These are phyloP conservation scores for Sporothrix pallida DNA, from an alignment of 2,329 filamentous ascomycete genomes.

Conservation along the genomic window DNA sequence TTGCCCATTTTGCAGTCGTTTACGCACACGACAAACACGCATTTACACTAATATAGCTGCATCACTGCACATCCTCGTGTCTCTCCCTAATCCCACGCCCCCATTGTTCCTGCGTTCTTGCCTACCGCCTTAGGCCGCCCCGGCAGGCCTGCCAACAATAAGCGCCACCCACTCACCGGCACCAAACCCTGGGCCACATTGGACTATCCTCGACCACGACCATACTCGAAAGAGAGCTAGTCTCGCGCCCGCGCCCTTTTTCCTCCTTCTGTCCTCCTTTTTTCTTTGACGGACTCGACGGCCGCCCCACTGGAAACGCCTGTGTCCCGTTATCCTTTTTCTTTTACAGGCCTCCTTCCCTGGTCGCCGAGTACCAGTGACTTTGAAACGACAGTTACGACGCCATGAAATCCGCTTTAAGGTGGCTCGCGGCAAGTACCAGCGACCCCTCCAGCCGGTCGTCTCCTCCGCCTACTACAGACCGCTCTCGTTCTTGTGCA, in stretches of 20 bases:
- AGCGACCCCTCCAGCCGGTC: constrained; percentile 35
- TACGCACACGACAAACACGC: not conserved
- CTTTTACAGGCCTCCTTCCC: not conserved
- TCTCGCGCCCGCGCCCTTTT: constrained; percentile 27
- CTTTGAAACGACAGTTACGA: not conserved
- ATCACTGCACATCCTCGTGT: not conserved
- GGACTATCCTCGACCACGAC: not conserved
- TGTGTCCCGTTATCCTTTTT: constrained; percentile 7
- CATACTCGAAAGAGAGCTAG: constrained; percentile 25
- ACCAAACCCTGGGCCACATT: not conserved
- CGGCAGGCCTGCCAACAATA: constrained; percentile 32
- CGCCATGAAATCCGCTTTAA: constrained; percentile 31
- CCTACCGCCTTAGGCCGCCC: not conserved
- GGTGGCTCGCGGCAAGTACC: constrained; percentile 38
- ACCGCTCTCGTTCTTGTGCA: not conserved
- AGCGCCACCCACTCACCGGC: constrained; percentile 29
- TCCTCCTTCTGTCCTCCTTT: not conserved
- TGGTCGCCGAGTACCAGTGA: constrained; percentile 22
- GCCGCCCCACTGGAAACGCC: constrained; percentile 33
- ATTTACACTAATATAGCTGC: constrained; percentile 10
- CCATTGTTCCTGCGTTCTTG: constrained; percentile 6
- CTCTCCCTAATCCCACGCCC: constrained; percentile 25
- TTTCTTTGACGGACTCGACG: constrained; percentile 28
- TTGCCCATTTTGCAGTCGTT: constrained; percentile 10
- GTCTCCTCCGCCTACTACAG: constrained; percentile 1